Evolutionary conservation across 2,329 filamentous ascomycete species (phyloP).

Genomic region (Tothia fuscella): DNA sequence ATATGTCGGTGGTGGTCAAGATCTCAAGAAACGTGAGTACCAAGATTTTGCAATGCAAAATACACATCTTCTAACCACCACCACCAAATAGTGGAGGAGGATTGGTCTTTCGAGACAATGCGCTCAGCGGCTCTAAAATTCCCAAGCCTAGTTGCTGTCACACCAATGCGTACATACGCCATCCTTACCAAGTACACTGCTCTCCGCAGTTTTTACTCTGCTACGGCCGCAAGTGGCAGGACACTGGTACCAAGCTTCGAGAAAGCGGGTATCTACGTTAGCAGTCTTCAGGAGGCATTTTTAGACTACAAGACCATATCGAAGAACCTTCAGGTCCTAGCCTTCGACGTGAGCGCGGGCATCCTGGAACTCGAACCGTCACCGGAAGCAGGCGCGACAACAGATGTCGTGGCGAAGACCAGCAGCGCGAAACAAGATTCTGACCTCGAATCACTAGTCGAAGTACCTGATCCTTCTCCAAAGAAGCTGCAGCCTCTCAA

Average conservation of each 20-base stretch:
- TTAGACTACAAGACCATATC: neutral
- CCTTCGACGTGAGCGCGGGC: too few species aligned
- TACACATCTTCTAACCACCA: too few species aligned
- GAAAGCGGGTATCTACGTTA: slow-evolving; percentile 11
- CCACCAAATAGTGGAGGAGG: slow-evolving; percentile 11
- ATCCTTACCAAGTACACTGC: slow-evolving; percentile 19
- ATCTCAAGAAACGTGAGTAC: too few species aligned
- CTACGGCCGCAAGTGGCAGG: too few species aligned
- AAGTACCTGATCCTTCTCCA: too few species aligned
- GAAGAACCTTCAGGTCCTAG: neutral
- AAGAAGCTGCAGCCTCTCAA: too few species aligned
- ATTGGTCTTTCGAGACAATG: slow-evolving; percentile 18
- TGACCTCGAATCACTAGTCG: too few species aligned
- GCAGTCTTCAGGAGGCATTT: neutral
- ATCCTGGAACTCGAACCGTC: too few species aligned
- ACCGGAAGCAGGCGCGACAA: too few species aligned
- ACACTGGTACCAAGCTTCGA: slow-evolving; percentile 17
- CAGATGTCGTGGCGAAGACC: too few species aligned
- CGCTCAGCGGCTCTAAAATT: slow-evolving; percentile 17
- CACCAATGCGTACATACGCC: slow-evolving; percentile 18
- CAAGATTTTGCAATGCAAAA: too few species aligned
- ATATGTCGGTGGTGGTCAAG: neutral
- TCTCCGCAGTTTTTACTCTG: slow-evolving; percentile 15
- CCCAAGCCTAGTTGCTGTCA: slow-evolving; percentile 16
- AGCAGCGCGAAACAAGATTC: too few species aligned